Base-by-base conservation (phyloP, 1,139 yeast species). In the Nematodospora anomalae region DNA sequence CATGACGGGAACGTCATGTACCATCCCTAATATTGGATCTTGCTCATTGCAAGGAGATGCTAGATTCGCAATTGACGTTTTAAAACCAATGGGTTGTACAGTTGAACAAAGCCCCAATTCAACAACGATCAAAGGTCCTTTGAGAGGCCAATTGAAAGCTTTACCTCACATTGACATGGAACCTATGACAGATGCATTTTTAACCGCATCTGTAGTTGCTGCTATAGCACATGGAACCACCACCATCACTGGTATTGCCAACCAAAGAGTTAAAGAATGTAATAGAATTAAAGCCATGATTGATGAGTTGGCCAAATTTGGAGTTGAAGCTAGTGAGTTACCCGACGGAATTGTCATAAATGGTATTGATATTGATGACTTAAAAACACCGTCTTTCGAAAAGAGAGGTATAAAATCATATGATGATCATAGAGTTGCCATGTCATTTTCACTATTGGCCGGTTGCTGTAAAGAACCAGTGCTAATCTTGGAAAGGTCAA, bases 131-230 rank as follows among this genome's bases (percentile, higher is more conserved):
- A 79, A 83, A 30, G 98, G 97, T 28, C 96, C 97, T 7, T 71
- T 83, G 21, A 62, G 65, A 27, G 94, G 95, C 10, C 50, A 63
- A 3, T 71, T 92, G 48, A 76, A 71, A 51, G 88, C 96, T 9
- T 68, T 92, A 45, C 68, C 79, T 10, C 77, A 72, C 45, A 83
- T 92, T 41, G 97, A 94, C 58, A 94, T 92, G 98, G 98, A 92
- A 62, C 98, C 98, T 38, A 92, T 92, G 98, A 92, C 99, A 0
- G 99, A 92, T 64, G 98, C 98, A 0, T 92, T 92, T 59, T 73
- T 92, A 56, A 92, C 98, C 14, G 98, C 98, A 1, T 79, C 96
- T 33, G 97, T 94, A 13, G 95, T 89, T 18, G 98, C 98, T 28
- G 97, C 98, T 12, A 76, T 87, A 28, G 95, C 97, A 4, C 62